Base-by-base conservation (phyloP, 495 filamentous ascomycete species). In the Aspergillus panamensis region DNA sequence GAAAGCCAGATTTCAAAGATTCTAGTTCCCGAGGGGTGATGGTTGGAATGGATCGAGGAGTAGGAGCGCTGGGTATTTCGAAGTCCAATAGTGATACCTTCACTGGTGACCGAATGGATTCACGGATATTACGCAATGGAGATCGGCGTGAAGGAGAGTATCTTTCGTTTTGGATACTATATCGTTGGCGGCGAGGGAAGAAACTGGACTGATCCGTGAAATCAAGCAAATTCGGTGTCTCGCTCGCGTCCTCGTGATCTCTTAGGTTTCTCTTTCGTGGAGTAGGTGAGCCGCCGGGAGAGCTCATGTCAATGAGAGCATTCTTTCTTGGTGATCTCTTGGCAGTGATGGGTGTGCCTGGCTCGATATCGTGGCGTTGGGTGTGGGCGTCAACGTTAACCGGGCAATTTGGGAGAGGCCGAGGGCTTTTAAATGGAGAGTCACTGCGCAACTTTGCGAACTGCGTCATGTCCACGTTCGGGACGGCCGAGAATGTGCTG, bases 21-120 rank as follows among this genome's bases (percentile, higher is more conserved):
- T 98, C 94, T 1, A 97, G 78, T 72, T 98, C 94, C 29, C 94
- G 87, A 1, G 92, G 88, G 3, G 95, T 96, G 60, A 97, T 86
- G 13, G 86, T 88, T 1, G 94, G 94, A 42, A 97, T 84, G 42
- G 89, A 95, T 54, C 93, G 87, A 16, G 94, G 94, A 1, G 94
- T 97, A 3, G 92, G 91, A 10, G 86, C 82, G 3, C 91, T 89
- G 9, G 91, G 90, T 14, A 97, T 87, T 61, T 97, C 92, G 66
- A 97, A 96, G 68, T 98, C 94, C 37, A 98, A 82, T 8, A 97
- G 80, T 60, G 72, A 76, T 14, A 69, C 60, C 51, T 76, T 78
- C 8, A 67, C 57, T 4, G 77, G 76, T 6, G 72, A 70, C 8
- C 69, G 64, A 44, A 66, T 68, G n/a, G 73, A 66, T 21, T 76